Percentiles rank a stretch among this genome's conserved stretches.
Evolutionary conservation across 257 asterid genomes (phyloP).

Genomic region (Scutellaria baicalensis): DNA sequence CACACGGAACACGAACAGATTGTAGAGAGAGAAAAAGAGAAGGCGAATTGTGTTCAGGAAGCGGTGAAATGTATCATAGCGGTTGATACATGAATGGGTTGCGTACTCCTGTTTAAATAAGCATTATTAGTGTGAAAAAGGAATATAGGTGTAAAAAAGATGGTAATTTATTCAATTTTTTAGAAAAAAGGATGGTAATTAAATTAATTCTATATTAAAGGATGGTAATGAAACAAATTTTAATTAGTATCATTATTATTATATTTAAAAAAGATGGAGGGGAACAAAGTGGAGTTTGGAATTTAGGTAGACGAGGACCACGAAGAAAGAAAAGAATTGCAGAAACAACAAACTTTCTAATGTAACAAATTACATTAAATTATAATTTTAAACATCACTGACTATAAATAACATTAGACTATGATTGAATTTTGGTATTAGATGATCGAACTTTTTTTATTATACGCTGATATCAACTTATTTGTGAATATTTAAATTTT

Average conservation of each 20-base stretch:
- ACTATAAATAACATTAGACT: too few species aligned
- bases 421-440: too few species aligned
- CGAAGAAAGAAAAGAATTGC: conserved; percentile 11
- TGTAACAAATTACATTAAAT: background rate
- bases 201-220: too few species aligned
- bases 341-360: background rate
- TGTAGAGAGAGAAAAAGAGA: conserved; percentile 7
- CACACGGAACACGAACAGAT: background rate
- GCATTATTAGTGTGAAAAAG: background rate
- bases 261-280: background rate
- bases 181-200: too few species aligned
- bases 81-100: conserved; percentile 20
- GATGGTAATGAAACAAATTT: too few species aligned
- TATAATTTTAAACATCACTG: too few species aligned
- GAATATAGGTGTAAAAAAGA: background rate
- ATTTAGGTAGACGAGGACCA: conserved; percentile 15
- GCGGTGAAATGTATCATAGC: conserved; percentile 19
- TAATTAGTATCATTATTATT: background rate
- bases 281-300: conserved; percentile 20
- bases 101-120: conserved; percentile 17
- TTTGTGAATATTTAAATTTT: too few species aligned
- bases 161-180: too few species aligned
- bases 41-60: background rate
- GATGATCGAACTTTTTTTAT: too few species aligned
- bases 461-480: too few species aligned